These are phyloP conservation scores for Uncinocarpus reesii DNA, from an alignment of 2,329 filamentous ascomycete genomes.

Conservation along the genomic window DNA sequence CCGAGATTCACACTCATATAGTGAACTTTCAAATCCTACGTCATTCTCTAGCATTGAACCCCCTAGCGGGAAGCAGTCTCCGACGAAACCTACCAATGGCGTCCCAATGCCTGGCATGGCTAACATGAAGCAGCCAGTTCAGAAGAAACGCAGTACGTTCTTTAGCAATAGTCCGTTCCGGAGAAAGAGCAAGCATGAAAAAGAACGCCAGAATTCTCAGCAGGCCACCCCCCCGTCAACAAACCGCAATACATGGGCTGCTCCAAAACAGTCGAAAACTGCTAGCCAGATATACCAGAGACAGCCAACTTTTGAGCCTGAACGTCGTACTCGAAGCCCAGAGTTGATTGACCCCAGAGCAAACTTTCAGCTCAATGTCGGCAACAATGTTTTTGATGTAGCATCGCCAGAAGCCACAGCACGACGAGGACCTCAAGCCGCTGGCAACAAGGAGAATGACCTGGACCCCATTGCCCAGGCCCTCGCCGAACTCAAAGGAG, in stretches of 20 bases:
- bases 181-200: constrained; percentile 74
- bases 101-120: constrained; percentile 37
- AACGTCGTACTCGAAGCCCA: constrained; percentile 46
- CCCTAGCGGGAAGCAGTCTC: constrained; percentile 61
- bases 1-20: constrained; percentile 76
- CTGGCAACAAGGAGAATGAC: constrained; percentile 47
- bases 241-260: constrained; percentile 45
- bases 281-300: constrained; percentile 22
- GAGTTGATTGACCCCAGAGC: constrained; percentile 85
- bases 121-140: constrained; percentile 53
- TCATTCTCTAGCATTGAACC: constrained; percentile 81
- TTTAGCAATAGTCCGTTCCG: constrained; percentile 91
- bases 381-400: constrained; percentile 92
- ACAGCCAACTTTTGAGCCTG: constrained; percentile 19
- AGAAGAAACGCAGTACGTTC: constrained; percentile 68
- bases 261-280: constrained; percentile 35
- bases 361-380: constrained; percentile 85
- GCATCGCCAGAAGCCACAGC: constrained; percentile 57
- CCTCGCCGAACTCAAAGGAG: constrained; percentile 81
- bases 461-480: constrained; percentile 84
- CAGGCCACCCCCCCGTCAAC: constrained; percentile 30
- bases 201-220: constrained; percentile 40
- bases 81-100: constrained; percentile 46
- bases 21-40: constrained; percentile 80
- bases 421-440: constrained; percentile 29